Base-by-base conservation (phyloP, 2,329 filamentous ascomycete genomes). In the Neopestalotiopsis rosae region DNA sequence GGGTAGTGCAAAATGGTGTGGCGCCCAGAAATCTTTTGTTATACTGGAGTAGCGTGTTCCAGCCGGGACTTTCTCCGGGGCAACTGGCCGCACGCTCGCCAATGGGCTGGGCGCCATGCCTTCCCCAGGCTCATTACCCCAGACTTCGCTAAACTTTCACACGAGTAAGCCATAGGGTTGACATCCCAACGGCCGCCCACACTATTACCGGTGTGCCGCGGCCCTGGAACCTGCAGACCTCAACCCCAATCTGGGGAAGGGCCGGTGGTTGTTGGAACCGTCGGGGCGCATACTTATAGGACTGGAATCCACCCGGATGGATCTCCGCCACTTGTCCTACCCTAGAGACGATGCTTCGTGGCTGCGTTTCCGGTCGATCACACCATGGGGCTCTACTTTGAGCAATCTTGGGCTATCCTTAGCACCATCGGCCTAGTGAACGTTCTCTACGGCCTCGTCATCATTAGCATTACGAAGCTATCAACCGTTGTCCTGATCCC, bases 331-430 rank as follows among this genome's bases (percentile, higher is more conserved):
- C 45, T 52, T 52, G 45, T 52, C 45, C 45, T 10, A 24, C 17
- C 45, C 10, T 17, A 52, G 5, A 17, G 3, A 52, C 4, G n/a
- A n/a, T 52, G 45, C 45, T 52, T 52, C 17, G 45, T 52, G n/a
- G n/a, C 59, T 61, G 59, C n/a, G 4, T 34, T 14, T 62, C 59
- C 32, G n/a, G 7, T 38, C 10, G 17, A 62, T 4, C 32, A 10
- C 5, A 49, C 49, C 14, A 64, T 64, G 61, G 34, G 49, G n/a
- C 56, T 79, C 4, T 83, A 83, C 67, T 84, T 80, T 69, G 82
- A 84, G 74, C 74, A 80, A 68, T 80, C 81, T 74, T 84, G 82
- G 82, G 78, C 81, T 24, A 82, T 84, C 30, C 78, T 85, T 67
- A 84, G 81, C 73, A 81, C 80, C 57, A 79, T 84, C 69, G 81